Evolutionary conservation across 352 stramenopile genomes (phyloP), one percentile per base, ranked within the genome.

Genomic region (Phytophthora cactorum): DNA sequence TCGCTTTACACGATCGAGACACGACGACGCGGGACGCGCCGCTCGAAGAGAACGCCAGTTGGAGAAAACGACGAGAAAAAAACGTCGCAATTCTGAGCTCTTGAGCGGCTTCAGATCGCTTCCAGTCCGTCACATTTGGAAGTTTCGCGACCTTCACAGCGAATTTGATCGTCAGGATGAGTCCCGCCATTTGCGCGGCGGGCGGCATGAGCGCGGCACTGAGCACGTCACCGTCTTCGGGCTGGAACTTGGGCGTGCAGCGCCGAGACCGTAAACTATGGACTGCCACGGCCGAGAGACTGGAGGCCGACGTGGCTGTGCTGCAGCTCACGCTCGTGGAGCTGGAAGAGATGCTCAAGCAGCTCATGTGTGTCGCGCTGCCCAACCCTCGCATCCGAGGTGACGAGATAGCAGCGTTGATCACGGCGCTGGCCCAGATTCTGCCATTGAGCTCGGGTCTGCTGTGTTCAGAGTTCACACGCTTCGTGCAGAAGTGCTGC

Each of bases 401-500:
- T 49, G 87, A 89, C 43, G 84, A 92, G 31, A 75, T 94, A 7
- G 86, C 86, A 28, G 68, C 78, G 5, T 75, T 93, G 58, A 58
- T 94, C 4, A 79, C 81, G 12, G 77, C 81, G 15, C 51, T 94
- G 36, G 78, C 70, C 8, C 75, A 86, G 22, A 68, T 93, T 22
- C 50, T 96, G 29, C 88, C 88, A 12, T 52, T 90, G 27, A 87
- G 75, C 45, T 93, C 85, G 8, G 85, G 81, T 0, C 66, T 96
- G 14, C 59, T 96, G 12, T 91, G 87, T 57, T 93, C 88, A 0
- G 86, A 96, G 68, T 90, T 85, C 46, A 84, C 68, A 52, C 85
- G 81, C n/a, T 84, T 95, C 36, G 77, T 96, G 53, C 84, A 89
- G 4, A 92, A 94, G 66, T 89, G 79, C 38, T 93, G 83, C 57